phyloP scores from a whole-genome alignment of 208 protist genomes.

The Acanthamoeba sp. region DNA sequence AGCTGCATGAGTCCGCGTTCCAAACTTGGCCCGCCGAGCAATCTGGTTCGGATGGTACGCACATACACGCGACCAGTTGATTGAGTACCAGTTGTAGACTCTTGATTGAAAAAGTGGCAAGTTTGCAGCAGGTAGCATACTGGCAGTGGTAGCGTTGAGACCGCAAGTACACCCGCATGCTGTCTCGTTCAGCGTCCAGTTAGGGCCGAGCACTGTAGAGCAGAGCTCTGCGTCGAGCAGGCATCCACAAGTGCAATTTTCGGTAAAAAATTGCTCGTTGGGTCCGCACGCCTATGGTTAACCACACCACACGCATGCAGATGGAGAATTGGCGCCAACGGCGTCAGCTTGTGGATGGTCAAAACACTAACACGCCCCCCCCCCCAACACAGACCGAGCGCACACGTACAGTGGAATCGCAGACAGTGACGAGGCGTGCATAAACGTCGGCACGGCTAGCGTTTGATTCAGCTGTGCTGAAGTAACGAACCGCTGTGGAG shows the following conservation, averaged over 20 bases:
- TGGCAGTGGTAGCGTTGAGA: background rate
- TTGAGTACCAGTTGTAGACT: too few relatives aligned
- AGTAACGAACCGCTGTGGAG: background rate
- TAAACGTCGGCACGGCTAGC: background rate
- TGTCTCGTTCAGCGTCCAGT: background rate
- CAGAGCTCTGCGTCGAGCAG: background rate
- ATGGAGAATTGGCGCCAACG: too few relatives aligned
- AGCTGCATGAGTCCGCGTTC: background rate
- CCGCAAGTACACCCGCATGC: background rate
- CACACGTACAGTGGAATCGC: background rate
- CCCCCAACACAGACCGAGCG: too few relatives aligned
- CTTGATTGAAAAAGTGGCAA: background rate
- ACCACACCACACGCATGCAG: background rate
- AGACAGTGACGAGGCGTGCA: background rate
- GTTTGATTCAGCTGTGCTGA: background rate
- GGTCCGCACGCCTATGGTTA: background rate
- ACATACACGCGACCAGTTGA: background rate
- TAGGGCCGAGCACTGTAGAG: background rate
- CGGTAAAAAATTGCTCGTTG: background rate
- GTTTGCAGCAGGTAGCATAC: background rate
- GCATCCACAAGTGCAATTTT: background rate
- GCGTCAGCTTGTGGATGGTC: too few relatives aligned
- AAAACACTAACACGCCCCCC: too few relatives aligned
- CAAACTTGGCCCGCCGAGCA: background rate
- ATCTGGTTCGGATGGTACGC: background rate